Percentiles rank a stretch among this genome's conserved stretches.
Conservation (phyloP, 169 alveolate genomes). For the Eimeria mitis region DNA sequence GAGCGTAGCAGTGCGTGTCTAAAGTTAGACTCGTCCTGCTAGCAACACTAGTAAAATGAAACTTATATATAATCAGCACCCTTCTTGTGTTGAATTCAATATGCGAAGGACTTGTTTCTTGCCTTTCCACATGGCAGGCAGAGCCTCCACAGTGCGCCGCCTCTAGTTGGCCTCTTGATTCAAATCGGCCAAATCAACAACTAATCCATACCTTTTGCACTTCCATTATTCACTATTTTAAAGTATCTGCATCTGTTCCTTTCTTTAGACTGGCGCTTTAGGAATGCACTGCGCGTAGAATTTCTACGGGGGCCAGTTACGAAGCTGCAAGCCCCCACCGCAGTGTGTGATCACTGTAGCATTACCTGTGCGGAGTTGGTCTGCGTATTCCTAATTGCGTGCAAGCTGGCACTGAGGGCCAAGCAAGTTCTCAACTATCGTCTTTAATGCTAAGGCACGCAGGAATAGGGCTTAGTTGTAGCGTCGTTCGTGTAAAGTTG, state of each 20-base stretch:
- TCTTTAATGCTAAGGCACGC: no score
- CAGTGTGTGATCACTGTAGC: neutral
- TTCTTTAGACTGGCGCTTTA: neutral
- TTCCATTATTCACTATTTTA: neutral
- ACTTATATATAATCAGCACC: neutral
- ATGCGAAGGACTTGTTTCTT: neutral
- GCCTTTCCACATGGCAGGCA: neutral
- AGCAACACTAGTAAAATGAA: neutral
- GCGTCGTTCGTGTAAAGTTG: no score
- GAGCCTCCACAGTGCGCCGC: slow-evolving; percentile 22
- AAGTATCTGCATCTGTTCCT: neutral
- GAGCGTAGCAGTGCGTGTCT: slow-evolving; percentile 10
- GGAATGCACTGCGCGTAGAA: neutral
- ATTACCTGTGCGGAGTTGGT: no score
- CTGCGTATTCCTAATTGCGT: no score
- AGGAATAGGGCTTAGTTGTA: no score
- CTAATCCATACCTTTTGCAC: neutral
- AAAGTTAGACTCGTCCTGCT: neutral
- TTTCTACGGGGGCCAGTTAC: neutral
- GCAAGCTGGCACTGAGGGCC: neutral
- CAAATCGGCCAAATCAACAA: neutral
- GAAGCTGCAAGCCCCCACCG: neutral
- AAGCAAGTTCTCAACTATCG: neutral
- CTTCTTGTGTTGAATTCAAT: neutral
- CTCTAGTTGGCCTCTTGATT: neutral